Conservation (phyloP, 1,284 basidiomycete genomes). For the Rhodofomes roseus region DNA sequence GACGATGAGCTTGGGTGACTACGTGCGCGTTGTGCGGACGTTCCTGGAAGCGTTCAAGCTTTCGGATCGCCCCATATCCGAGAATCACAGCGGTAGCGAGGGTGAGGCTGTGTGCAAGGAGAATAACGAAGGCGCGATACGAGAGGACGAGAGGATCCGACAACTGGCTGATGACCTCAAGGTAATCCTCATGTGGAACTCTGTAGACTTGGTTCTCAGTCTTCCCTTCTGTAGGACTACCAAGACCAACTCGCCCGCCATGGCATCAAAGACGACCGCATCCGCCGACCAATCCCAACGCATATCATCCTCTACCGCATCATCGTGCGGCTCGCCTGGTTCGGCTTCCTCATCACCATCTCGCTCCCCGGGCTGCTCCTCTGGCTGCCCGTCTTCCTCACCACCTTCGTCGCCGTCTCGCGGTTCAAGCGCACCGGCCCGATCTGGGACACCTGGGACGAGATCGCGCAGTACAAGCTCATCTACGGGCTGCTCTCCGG, state of each 20-base stretch:
- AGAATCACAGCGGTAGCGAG: constrained; percentile 18
- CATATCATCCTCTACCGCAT: constrained; percentile 59
- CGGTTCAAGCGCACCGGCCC: constrained; percentile 77
- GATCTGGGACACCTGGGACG: constrained; percentile 79
- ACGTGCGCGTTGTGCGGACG: constrained; percentile 67
- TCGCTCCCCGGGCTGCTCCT: constrained; percentile 79
- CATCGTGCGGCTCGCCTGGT: constrained; percentile 59
- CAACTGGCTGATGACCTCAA: constrained; percentile 57
- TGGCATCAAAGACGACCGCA: constrained; percentile 80
- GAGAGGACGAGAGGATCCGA: constrained; percentile 32
- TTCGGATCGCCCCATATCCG: constrained; percentile 21
- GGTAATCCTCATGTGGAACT: constrained; percentile 33
- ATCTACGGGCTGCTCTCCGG: constrained; percentile 76
- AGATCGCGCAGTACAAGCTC: constrained; percentile 87
- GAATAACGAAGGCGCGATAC: constrained; percentile 17
- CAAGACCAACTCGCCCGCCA: constrained; percentile 63
- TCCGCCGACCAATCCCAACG: constrained; percentile 59
- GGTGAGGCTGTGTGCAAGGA: constrained; percentile 22
- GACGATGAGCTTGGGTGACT: constrained; percentile 74
- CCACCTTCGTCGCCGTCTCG: constrained; percentile 61
- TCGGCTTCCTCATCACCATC: constrained; percentile 62
- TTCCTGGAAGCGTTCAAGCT: constrained; percentile 76
- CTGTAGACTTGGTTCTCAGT: not conserved
- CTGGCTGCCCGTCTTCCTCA: constrained; percentile 72
- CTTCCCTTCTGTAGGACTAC: constrained; percentile 49